These are phyloP conservation scores for Fusarium xylarioides DNA, from an alignment of 2,329 filamentous ascomycete genomes.

Conservation along the genomic window DNA sequence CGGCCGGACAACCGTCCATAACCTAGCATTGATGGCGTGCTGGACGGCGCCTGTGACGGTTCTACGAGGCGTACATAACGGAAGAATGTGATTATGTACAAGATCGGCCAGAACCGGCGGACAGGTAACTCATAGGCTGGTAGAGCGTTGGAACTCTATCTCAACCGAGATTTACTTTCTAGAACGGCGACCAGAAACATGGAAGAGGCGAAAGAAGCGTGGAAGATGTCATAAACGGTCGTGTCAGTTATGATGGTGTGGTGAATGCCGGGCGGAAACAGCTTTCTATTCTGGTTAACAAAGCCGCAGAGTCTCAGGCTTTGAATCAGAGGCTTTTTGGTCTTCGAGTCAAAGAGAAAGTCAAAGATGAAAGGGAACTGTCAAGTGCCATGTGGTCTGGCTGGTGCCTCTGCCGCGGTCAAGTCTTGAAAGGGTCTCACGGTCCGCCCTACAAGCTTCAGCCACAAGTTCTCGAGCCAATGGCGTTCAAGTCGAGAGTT, in stretches of 20 bases:
- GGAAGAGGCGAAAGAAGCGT: constrained; percentile 7
- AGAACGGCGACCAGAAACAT: constrained; percentile 8
- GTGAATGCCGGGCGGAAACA: not conserved
- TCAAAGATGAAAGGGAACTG: constrained; percentile 15
- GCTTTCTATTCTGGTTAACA: constrained; percentile 20
- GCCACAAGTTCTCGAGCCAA: constrained; percentile 20
- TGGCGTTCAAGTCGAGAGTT: constrained; percentile 13
- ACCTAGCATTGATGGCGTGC: constrained; percentile 15
- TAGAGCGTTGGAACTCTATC: constrained; percentile 33
- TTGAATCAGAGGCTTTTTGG: constrained; percentile 28
- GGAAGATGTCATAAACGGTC: constrained; percentile 14
- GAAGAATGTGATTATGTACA: constrained; percentile 29
- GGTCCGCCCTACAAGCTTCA: constrained; percentile 21
- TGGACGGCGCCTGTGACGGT: constrained; percentile 28
- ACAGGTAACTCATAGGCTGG: constrained; percentile 1
- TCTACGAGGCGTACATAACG: constrained; percentile 12
- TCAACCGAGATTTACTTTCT: constrained; percentile 9
- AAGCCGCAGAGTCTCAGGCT: constrained; percentile 12
- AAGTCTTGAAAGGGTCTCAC: constrained; percentile 14
- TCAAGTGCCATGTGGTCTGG: constrained; percentile 29
- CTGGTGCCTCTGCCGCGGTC: constrained; percentile 36
- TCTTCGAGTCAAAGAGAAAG: constrained; percentile 19
- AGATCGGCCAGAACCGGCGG: constrained; percentile 5
- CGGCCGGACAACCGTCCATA: constrained; percentile 4
- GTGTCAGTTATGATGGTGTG: constrained; percentile 3